phyloP scores from a whole-genome alignment of 2,329 filamentous ascomycete species.

The Talaromyces verruculosus region DNA sequence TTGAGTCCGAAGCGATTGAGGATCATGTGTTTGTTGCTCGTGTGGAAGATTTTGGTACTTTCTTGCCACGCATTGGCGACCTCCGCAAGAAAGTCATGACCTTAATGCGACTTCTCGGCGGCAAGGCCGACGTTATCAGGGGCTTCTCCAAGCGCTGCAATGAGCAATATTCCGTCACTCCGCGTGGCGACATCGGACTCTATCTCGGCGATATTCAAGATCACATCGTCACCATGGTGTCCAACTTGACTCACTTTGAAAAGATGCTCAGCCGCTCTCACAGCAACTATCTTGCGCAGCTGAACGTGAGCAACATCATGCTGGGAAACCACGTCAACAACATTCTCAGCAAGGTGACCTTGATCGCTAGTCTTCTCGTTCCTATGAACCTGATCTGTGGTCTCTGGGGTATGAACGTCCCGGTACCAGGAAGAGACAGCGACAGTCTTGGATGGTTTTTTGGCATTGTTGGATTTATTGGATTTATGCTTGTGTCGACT shows the following conservation, averaged over 20 bases:
- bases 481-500: slow-evolving; percentile 41
- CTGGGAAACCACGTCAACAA: slow-evolving; percentile 86
- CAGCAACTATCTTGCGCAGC: slow-evolving; percentile 92
- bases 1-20: slow-evolving; percentile 88
- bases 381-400: slow-evolving; percentile 86
- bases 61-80: slow-evolving; percentile 83
- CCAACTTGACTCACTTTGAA: slow-evolving; percentile 90
- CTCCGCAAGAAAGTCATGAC: slow-evolving; percentile 94
- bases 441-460: slow-evolving; percentile 49
- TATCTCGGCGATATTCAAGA: slow-evolving; percentile 98
- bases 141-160: slow-evolving; percentile 99
- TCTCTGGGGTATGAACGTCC: slow-evolving; percentile 55
- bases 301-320: slow-evolving; percentile 86
- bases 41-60: slow-evolving; percentile 81
- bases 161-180: slow-evolving; percentile 92
- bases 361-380: slow-evolving; percentile 92
- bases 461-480: slow-evolving; percentile 50
- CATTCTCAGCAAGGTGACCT: slow-evolving; percentile 89
- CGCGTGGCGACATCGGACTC: slow-evolving; percentile 91
- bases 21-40: slow-evolving; percentile 92
- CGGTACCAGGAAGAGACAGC: slow-evolving; percentile 43
- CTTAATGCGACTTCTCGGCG: slow-evolving; percentile 85
- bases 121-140: slow-evolving; percentile 97
- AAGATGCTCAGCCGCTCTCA: slow-evolving; percentile 95
- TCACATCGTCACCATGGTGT: slow-evolving; percentile 99